These are phyloP conservation scores for Didymella pinodella DNA, from an alignment of 2,329 filamentous ascomycete species.

Conservation along the genomic window DNA sequence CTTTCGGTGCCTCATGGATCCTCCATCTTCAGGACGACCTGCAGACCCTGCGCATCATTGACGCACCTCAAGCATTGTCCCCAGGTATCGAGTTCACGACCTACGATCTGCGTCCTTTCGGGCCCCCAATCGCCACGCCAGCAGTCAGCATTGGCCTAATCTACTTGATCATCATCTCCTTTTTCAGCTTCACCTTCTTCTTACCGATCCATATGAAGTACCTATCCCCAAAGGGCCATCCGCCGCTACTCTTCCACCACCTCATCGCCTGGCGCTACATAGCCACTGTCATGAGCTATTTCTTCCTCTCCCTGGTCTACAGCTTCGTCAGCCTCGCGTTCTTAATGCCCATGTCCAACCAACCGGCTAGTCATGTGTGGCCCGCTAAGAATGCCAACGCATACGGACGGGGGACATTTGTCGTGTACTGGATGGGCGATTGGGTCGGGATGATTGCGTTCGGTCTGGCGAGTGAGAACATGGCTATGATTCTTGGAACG, in stretches of 20 bases:
- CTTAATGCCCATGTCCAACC: slow-evolving; percentile 65
- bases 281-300: slow-evolving; percentile 65
- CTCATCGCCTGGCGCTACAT: slow-evolving; percentile 66
- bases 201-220: slow-evolving; percentile 69
- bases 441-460: slow-evolving; percentile 69
- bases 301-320: slow-evolving; percentile 69
- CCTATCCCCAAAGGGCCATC: slow-evolving; percentile 62
- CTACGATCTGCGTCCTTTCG: slow-evolving; percentile 67
- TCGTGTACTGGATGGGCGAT: slow-evolving; percentile 70
- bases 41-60: slow-evolving; percentile 49
- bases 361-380: slow-evolving; percentile 54
- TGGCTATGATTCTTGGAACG: slow-evolving; percentile 67
- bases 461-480: slow-evolving; percentile 70
- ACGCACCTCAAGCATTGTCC: slow-evolving; percentile 61
- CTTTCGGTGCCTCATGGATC: slow-evolving; percentile 59
- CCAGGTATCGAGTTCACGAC: slow-evolving; percentile 64
- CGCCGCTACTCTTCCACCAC: slow-evolving; percentile 65
- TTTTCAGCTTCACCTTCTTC: slow-evolving; percentile 72
- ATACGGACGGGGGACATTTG: slow-evolving; percentile 65
- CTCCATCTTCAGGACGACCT: slow-evolving; percentile 21
- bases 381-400: slow-evolving; percentile 59
- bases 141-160: slow-evolving; percentile 69
- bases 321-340: slow-evolving; percentile 69
- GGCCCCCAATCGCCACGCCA: slow-evolving; percentile 62
- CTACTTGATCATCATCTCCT: slow-evolving; percentile 71